Conservation (phyloP, 129 eudicot genomes). For the Flaveria linearis region DNA sequence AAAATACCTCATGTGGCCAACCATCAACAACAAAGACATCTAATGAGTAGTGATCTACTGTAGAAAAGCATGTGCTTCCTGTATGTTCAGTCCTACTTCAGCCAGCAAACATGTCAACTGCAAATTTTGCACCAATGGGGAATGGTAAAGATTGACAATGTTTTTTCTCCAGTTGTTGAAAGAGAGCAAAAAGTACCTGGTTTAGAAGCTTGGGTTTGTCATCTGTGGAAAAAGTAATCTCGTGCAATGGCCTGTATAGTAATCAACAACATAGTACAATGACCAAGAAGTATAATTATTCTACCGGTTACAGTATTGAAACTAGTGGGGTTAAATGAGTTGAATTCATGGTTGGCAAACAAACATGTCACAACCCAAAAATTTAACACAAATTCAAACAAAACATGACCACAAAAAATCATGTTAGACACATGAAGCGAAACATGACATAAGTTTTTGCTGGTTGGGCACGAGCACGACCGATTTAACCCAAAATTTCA, state of each 20-base stretch:
- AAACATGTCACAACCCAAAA: neutral
- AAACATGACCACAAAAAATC: too few species aligned
- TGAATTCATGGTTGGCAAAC: neutral
- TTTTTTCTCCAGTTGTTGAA: neutral
- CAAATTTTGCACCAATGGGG: constrained; percentile 30
- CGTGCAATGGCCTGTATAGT: constrained; percentile 90
- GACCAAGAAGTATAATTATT: constrained; percentile 1
- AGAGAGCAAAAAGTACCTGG: constrained; percentile 62
- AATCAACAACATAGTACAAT: constrained; percentile 32
- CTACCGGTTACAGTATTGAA: neutral
- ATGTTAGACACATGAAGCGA: too few species aligned
- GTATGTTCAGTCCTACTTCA: constrained; percentile 92
- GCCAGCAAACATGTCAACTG: constrained; percentile 91
- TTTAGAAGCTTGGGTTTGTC: constrained; percentile 98
- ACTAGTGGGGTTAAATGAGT: neutral
- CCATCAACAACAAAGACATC: constrained; percentile 99
- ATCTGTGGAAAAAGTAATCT: constrained; percentile 87
- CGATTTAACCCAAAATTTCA: neutral
- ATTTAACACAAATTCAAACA: too few species aligned
- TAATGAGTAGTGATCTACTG: constrained; percentile 87
- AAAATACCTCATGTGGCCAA: constrained; percentile 84
- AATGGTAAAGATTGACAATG: neutral
- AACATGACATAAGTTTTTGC: neutral
- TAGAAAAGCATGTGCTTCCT: constrained; percentile 97
- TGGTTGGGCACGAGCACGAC: neutral